Evolutionary conservation across 2,329 filamentous ascomycete genomes (phyloP), one percentile per base, ranked within the genome.

Genomic region (Aspergillus sclerotialis): DNA sequence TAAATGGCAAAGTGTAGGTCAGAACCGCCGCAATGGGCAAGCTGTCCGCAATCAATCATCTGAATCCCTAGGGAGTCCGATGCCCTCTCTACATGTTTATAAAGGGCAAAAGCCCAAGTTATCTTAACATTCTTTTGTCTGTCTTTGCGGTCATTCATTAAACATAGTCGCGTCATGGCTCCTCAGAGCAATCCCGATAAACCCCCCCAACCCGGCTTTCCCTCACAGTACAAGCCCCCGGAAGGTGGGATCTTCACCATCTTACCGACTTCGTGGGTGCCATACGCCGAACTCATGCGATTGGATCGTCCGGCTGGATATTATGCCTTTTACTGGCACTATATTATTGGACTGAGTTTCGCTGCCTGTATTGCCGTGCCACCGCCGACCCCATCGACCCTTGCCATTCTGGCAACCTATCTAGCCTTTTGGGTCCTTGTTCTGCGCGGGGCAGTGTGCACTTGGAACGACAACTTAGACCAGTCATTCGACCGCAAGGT

Each of bases 391-490:
- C 35, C 53, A 17, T 57, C 65, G 29, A 52, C 68, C 6, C 32
- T 59, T 39, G 61, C 55, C 30, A 60, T 58, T 24, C 53, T 50
- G 26, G 63, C 50, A 13, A 55, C 61, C 15, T 66, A 62, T 42
- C 67, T 61, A 44, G 58, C 53, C 50, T 70, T 77, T 10, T 59
- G 63, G 26, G 67, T 65, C 11, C 49, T 74, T 42, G 60, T 75
- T 32, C 63, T 74, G 56, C 64, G 72, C 32, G 65, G 69, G 16
- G 65, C 65, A 13, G 61, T 67, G 4, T 77, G 73, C 47, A 64
- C 70, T 0, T 75, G 74, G 57, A 77, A 78, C 47, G 73, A 77
- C 45, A 63, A 68, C 19, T 65, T 71, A 52, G 74, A 78, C 44
- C 63, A 67, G 30, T 68, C 72, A 28, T 57, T 74, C 32, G 74